Evolutionary conservation across 208 protist genomes (phyloP).

Genomic region (Trypanosoma grayi): DNA sequence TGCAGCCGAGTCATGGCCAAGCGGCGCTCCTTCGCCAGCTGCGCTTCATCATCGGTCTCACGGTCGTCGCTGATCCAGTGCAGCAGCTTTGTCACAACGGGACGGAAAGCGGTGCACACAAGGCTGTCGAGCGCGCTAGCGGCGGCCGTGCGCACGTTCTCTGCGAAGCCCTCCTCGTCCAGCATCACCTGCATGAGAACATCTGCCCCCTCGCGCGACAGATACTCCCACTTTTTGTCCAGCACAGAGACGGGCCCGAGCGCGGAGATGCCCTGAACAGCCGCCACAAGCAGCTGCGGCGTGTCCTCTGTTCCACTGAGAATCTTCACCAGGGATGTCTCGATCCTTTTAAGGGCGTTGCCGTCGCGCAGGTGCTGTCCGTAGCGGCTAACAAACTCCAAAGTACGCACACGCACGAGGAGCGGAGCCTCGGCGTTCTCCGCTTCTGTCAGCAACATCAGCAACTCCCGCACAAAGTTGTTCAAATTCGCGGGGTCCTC

Average conservation of each 20-base stretch:
- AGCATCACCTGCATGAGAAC: slow-evolving; percentile 88
- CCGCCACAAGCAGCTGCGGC: slow-evolving; percentile 68
- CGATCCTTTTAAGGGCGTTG: slow-evolving; percentile 69
- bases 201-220: slow-evolving; percentile 82
- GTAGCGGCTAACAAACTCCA: slow-evolving; percentile 68
- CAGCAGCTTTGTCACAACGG: slow-evolving; percentile 80
- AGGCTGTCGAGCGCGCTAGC: slow-evolving; percentile 70
- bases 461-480: slow-evolving; percentile 45
- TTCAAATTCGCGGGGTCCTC: slow-evolving; percentile 51
- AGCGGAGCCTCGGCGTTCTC: slow-evolving; percentile 61
- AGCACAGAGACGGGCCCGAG: slow-evolving; percentile 77
- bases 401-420: slow-evolving; percentile 68
- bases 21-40: slow-evolving; percentile 77
- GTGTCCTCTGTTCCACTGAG: slow-evolving; percentile 73
- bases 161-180: slow-evolving; percentile 74
- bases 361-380: slow-evolving; percentile 65
- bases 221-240: slow-evolving; percentile 79
- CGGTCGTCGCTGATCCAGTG: slow-evolving; percentile 87
- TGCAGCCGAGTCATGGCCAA: slow-evolving; percentile 58
- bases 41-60: slow-evolving; percentile 76
- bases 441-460: slow-evolving; percentile 55
- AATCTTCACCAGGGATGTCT: slow-evolving; percentile 78
- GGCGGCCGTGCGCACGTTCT: slow-evolving; percentile 61
- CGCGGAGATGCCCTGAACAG: slow-evolving; percentile 69
- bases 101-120: slow-evolving; percentile 63